Evolutionary conservation across 2,329 filamentous ascomycete genomes (phyloP).

Genomic region (Diplodia sapinea): DNA sequence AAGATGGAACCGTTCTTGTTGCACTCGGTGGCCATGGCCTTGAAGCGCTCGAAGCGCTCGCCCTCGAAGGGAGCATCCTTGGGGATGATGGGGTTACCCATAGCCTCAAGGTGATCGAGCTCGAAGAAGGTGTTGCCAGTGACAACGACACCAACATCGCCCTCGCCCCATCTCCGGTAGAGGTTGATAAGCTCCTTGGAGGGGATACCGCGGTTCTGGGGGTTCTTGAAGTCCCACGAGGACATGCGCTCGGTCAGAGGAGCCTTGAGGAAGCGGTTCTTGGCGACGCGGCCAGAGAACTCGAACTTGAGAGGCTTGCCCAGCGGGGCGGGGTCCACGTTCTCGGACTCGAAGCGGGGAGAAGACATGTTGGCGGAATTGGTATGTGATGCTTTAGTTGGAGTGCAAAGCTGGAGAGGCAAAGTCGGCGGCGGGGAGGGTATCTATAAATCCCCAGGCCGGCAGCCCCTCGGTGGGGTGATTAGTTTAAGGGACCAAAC

Average conservation of each 20-base stretch:
- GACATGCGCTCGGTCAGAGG: conserved; percentile 71
- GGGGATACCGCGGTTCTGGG: conserved; percentile 61
- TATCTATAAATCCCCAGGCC: conserved; percentile 12
- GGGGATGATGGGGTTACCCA: conserved; percentile 66
- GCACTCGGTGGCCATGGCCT: conserved; percentile 58
- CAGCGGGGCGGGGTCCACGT: conserved; percentile 50
- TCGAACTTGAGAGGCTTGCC: conserved; percentile 53
- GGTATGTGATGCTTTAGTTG: neutral
- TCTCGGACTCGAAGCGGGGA: conserved; percentile 49
- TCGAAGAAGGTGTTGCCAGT: conserved; percentile 63
- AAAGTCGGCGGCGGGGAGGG: neutral
- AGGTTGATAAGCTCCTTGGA: conserved; percentile 63
- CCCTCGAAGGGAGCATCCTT: conserved; percentile 58
- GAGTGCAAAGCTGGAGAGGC: conserved; percentile 15
- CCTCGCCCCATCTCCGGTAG: conserved; percentile 60
- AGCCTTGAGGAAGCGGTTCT: conserved; percentile 69
- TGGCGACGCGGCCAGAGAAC: conserved; percentile 61
- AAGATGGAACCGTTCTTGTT: conserved; percentile 65
- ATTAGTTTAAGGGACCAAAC: conserved; percentile 11
- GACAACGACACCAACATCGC: conserved; percentile 57
- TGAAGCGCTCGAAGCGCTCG: conserved; percentile 65
- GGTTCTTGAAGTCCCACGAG: conserved; percentile 63
- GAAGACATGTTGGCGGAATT: conserved; percentile 30
- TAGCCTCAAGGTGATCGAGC: conserved; percentile 58
- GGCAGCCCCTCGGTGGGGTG: conserved; percentile 17